Conservation (phyloP, 768 basidiomycete species). For the Suillus americanus region DNA sequence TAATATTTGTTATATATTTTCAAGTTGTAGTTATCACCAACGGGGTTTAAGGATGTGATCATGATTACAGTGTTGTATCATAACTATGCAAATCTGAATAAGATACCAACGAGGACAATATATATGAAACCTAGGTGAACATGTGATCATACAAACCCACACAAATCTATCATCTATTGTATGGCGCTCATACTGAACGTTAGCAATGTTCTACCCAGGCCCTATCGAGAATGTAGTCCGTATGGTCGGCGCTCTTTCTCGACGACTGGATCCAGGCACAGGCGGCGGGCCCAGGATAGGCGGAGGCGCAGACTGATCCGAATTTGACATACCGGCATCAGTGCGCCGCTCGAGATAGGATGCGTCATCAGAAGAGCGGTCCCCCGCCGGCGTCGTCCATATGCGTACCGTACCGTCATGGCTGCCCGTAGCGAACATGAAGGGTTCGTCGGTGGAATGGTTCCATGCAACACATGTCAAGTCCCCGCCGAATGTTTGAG, state of each 20-base stretch:
- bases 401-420: constrained; percentile 76
- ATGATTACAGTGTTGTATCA: background rate
- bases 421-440: constrained; percentile 69
- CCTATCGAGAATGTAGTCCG: constrained; percentile 2
- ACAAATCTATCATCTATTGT: background rate
- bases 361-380: constrained; percentile 22
- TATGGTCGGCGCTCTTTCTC: constrained; percentile 1
- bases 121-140: background rate
- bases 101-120: background rate
- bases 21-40: background rate
- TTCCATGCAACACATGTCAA: constrained; percentile 85
- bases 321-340: constrained; percentile 11
- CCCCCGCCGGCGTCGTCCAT: constrained; percentile 52
- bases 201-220: background rate
- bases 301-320: background rate
- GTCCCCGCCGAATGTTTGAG: constrained; percentile 63
- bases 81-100: background rate
- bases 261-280: background rate
- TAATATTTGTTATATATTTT: background rate
- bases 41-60: background rate
- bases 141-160: background rate
- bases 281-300: background rate
- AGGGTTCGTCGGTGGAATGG: constrained; percentile 48
- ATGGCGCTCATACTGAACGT: background rate
- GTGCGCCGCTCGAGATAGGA: constrained; percentile 25